phyloP scores from a whole-genome alignment of 345 rosid species.

The Cardamine resedifolia region DNA sequence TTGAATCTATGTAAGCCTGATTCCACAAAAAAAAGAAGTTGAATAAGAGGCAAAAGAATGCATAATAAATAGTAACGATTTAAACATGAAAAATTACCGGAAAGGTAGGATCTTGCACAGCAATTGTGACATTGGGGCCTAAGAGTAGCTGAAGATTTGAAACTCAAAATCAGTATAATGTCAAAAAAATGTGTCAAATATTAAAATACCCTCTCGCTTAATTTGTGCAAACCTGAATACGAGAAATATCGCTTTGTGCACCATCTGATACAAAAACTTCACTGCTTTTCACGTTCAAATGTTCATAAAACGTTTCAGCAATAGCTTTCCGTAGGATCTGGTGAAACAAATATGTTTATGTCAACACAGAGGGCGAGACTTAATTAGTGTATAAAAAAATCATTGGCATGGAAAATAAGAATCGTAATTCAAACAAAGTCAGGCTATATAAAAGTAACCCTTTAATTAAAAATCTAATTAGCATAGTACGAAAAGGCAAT shows the following conservation, averaged over 20 bases:
- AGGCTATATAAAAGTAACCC: not conserved
- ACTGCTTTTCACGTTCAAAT: slow-evolving; percentile 41
- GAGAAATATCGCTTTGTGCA: slow-evolving; percentile 63
- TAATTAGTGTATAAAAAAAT: not conserved
- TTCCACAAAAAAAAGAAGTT: not conserved
- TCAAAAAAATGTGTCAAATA: not conserved
- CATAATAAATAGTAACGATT: not conserved
- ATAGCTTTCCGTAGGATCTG: slow-evolving; percentile 55
- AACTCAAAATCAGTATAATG: slow-evolving; percentile 17
- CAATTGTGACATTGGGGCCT: slow-evolving; percentile 51
- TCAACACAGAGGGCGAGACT: not conserved
- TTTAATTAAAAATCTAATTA: not conserved
- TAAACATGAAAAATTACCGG: slow-evolving; percentile 42
- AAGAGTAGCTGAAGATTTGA: slow-evolving; percentile 48
- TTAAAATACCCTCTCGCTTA: not conserved
- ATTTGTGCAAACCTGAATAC: slow-evolving; percentile 52
- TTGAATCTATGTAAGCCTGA: slow-evolving; percentile 76
- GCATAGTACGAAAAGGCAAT: not conserved
- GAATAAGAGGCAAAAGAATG: not conserved
- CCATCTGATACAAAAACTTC: slow-evolving; percentile 74
- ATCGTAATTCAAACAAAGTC: not conserved
- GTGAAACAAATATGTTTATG: not conserved
- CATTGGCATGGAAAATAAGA: not conserved
- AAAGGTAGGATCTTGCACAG: slow-evolving; percentile 69
- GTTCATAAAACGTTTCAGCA: slow-evolving; percentile 54